A percentile compares a stretch with the other conserved stretches of the same genome.
These are phyloP conservation scores for Boeremia exigua DNA, from an alignment of 2,329 filamentous ascomycete genomes.

Conservation along the genomic window DNA sequence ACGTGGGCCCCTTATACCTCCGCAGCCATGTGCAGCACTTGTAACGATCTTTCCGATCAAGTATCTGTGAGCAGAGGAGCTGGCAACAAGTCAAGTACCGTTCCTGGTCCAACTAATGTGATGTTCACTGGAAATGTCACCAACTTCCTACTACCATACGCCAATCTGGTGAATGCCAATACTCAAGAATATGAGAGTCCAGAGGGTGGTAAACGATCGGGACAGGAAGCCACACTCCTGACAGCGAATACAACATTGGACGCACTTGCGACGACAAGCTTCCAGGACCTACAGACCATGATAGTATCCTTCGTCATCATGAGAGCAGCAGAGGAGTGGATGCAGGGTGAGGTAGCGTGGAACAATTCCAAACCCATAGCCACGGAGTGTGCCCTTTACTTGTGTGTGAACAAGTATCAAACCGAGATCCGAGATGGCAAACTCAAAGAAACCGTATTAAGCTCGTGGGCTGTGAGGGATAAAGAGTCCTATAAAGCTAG, in stretches of 20 bases:
- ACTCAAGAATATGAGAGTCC: background rate
- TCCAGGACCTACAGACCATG: constrained; percentile 3
- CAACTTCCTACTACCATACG: background rate
- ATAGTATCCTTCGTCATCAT: background rate
- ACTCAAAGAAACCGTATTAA: background rate
- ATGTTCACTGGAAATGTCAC: background rate
- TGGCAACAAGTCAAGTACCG: background rate
- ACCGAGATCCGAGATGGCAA: background rate
- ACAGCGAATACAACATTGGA: constrained; percentile 4
- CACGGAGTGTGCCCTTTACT: constrained; percentile 7
- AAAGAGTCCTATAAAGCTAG: background rate
- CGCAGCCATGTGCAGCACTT: constrained; percentile 16
- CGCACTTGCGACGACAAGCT: background rate
- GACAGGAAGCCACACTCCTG: background rate
- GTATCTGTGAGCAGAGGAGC: background rate
- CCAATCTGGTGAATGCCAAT: background rate
- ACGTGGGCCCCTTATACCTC: constrained; percentile 14
- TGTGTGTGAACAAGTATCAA: background rate
- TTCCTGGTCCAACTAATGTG: background rate
- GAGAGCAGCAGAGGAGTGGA: constrained; percentile 8
- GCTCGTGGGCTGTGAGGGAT: background rate
- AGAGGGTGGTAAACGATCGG: background rate
- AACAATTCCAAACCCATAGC: constrained; percentile 5
- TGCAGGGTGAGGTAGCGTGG: background rate
- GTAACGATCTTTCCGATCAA: constrained; percentile 8